Percentiles rank a stretch among this genome's conserved stretches.
Conservation (phyloP, 2,329 filamentous ascomycete genomes). For the Epichloe festucae region DNA sequence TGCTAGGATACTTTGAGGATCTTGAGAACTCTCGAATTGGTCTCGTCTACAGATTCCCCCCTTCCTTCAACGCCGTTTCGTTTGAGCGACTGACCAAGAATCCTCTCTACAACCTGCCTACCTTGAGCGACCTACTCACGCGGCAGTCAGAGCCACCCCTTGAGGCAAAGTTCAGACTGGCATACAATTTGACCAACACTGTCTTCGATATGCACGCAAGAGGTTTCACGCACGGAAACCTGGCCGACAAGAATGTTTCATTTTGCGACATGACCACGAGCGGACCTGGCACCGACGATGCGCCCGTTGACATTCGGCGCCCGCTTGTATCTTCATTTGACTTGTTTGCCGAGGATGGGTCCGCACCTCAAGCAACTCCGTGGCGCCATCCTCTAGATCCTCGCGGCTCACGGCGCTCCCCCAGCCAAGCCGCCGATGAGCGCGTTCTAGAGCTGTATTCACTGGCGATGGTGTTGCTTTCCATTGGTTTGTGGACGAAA, state of each 20-base stretch:
- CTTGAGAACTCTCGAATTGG: constrained; percentile 56
- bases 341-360: constrained; percentile 38
- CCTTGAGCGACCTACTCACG: constrained; percentile 40
- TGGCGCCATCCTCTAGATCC: constrained; percentile 53
- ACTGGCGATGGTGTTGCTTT: constrained; percentile 58
- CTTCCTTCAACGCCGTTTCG: constrained; percentile 45
- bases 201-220: constrained; percentile 61
- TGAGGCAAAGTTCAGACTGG: constrained; percentile 65
- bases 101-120: constrained; percentile 37
- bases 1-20: constrained; percentile 65
- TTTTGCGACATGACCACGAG: constrained; percentile 41
- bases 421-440: constrained; percentile 37
- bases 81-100: constrained; percentile 38
- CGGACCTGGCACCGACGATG: constrained; percentile 27
- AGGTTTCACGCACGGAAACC: constrained; percentile 57
- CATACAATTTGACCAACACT: constrained; percentile 58
- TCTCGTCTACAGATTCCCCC: constrained; percentile 61
- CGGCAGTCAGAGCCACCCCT: constrained; percentile 48
- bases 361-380: constrained; percentile 13
- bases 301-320: constrained; percentile 48
- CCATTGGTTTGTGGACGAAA: constrained; percentile 63
- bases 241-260: constrained; percentile 53
- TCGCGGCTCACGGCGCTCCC: constrained; percentile 36
- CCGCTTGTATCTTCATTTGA: constrained; percentile 65
- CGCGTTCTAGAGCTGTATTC: constrained; percentile 58